Evolutionary conservation across 176 grass and related monocot genomes (phyloP), one percentile per base, ranked within the genome.

Genomic region (Cocos nucifera): DNA sequence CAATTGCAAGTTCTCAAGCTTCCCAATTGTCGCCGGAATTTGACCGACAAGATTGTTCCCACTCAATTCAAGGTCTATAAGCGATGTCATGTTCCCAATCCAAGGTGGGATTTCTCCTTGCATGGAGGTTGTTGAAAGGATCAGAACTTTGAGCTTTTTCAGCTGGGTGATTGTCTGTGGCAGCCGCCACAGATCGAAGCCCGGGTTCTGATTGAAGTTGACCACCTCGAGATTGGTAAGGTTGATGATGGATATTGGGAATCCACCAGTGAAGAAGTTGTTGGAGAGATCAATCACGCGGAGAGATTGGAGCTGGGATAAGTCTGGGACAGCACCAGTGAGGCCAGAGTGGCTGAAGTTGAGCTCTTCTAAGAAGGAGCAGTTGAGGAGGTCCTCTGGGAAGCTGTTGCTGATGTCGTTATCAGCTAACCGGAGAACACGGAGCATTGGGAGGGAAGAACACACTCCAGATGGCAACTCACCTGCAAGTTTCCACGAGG

Each of bases 11-110:
- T 83, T 70, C 2, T 12, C 0, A 25, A 92, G 77, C 15, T 51
- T 72, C 15, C 73, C 84, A 0, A 98, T 67, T 0, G 81, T 65
- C 2, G 19, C 15, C 0, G 93, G 93, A 64, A 98, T 86, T 50
- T 15, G 54, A 4, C 87, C 93, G 1, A 75, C 69, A 58, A 98
- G 81, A 8, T 1, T 51, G 65, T 98, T 98, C 57, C 81, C 87
- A 60, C 81, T 80, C 55, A 98, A 72, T 68, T 98, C 93, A 0
- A 98, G 93, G 76, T 88, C 81, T 15, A 79, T 86, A 54, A 92
- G 79, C 4, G 87, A 79, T 27, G 93, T 92, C 93, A 98, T 89
- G 78, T 98, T 98, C 8, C 93, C 93, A 19, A 98, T 22, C 87
- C 87, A 98, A 9, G 76, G 49, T 0, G 84, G 93, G 50, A 98